Percentiles rank a stretch among this genome's conserved stretches.
Conservation (phyloP, 345 rosid species). For the Psidium friedrichsthalianum region DNA sequence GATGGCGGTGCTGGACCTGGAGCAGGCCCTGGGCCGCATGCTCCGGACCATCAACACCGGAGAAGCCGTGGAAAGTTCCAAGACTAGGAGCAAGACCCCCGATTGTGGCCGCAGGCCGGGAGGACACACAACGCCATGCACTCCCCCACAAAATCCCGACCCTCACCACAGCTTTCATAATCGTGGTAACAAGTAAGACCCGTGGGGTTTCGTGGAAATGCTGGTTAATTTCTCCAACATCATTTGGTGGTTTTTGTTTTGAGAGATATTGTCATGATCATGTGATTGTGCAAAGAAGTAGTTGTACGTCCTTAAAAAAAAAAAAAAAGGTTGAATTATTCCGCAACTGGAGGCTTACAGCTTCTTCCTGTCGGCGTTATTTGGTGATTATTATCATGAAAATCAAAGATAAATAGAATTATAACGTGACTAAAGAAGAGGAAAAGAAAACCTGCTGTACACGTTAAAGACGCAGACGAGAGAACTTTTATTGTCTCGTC, state of each 20-base stretch:
- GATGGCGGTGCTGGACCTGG: too few relatives aligned
- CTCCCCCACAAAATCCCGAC: accelerated
- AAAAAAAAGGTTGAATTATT: background rate
- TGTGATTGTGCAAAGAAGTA: background rate
- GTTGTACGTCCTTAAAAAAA: background rate
- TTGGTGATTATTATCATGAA: too few relatives aligned
- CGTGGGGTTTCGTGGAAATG: background rate
- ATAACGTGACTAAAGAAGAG: too few relatives aligned
- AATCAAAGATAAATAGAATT: too few relatives aligned
- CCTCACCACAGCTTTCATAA: background rate
- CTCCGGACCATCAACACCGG: too few relatives aligned
- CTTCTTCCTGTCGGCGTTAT: background rate
- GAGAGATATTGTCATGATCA: background rate
- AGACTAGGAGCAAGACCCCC: accelerated
- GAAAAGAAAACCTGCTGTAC: too few relatives aligned
- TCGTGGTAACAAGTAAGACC: background rate
- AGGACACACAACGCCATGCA: background rate
- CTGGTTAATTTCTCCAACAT: background rate
- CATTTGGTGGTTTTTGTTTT: background rate
- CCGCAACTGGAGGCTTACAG: background rate
- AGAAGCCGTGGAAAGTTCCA: too few relatives aligned
- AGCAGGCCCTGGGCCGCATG: too few relatives aligned
- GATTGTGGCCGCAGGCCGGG: background rate
- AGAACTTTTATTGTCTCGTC: too few relatives aligned
- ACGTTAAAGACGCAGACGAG: too few relatives aligned